These are phyloP conservation scores for Friedmanniomyces endolithicus DNA, from an alignment of 495 filamentous ascomycete genomes.

Conservation along the genomic window DNA sequence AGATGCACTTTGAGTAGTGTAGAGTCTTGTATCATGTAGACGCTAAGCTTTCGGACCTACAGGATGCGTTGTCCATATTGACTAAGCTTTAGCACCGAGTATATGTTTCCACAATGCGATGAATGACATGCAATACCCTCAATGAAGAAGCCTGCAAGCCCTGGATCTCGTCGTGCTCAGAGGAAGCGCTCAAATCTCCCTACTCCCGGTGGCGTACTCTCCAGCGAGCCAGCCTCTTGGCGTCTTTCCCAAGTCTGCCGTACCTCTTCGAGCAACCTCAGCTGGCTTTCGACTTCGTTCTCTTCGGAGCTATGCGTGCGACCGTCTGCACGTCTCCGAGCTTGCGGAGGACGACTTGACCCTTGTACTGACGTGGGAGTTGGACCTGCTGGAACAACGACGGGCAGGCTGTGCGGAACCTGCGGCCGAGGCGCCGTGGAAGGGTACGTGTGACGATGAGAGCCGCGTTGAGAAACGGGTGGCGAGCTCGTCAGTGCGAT, in stretches of 20 bases:
- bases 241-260: slow-evolving; percentile 10
- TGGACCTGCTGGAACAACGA: not conserved
- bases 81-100: not conserved
- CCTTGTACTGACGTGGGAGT: not conserved
- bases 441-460: slow-evolving; percentile 4
- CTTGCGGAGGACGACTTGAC: not conserved
- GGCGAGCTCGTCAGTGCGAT: not conserved
- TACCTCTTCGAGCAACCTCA: slow-evolving; percentile 5
- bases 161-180: not conserved
- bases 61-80: not conserved
- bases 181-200: slow-evolving; percentile 15
- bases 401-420: not conserved
- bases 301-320: not conserved
- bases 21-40: not conserved
- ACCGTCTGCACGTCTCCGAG: not conserved
- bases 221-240: slow-evolving; percentile 5
- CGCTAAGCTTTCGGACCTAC: not conserved
- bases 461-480: not conserved
- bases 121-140: not conserved
- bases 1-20: slow-evolving; percentile 23
- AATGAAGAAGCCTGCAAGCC: not conserved
- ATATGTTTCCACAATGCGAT: not conserved
- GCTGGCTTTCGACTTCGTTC: slow-evolving; percentile 11
- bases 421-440: not conserved
- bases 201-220: slow-evolving; percentile 13